phyloP scores from a whole-genome alignment of 2,329 filamentous ascomycete species.

The Fusarium poae region DNA sequence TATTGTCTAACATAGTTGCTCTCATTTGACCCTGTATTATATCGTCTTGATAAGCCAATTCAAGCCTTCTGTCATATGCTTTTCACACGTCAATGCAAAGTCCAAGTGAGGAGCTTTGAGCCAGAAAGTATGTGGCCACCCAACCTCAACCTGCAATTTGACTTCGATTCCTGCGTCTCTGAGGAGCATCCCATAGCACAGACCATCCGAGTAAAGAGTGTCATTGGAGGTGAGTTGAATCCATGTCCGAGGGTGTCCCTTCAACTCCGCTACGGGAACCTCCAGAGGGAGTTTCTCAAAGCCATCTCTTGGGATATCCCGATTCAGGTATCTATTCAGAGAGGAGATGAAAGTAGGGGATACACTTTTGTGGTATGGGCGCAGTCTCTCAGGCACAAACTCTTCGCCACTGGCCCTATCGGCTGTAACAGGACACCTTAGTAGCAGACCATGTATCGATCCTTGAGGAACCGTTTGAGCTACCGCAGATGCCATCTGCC shows the following conservation, averaged over 20 bases:
- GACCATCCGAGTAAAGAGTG: constrained; percentile 64
- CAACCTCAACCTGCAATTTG: constrained; percentile 57
- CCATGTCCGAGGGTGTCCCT: constrained; percentile 58
- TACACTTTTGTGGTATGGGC: constrained; percentile 56
- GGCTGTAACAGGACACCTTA: constrained; percentile 63
- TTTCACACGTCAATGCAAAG: constrained; percentile 58
- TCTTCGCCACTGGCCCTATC: constrained; percentile 56
- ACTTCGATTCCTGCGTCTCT: constrained; percentile 57
- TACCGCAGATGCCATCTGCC: constrained; percentile 61
- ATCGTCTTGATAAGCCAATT: constrained; percentile 54
- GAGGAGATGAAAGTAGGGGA: constrained; percentile 56
- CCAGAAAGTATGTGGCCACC: constrained; percentile 68
- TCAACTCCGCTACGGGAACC: constrained; percentile 48
- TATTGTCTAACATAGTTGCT: neutral
- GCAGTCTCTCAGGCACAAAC: constrained; percentile 55
- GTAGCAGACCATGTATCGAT: constrained; percentile 57
- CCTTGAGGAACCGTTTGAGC: constrained; percentile 51
- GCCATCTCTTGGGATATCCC: constrained; percentile 56
- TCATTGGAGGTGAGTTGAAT: constrained; percentile 66
- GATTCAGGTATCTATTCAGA: constrained; percentile 51
- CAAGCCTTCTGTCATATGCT: constrained; percentile 58
- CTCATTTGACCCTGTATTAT: neutral
- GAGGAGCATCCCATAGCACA: constrained; percentile 62
- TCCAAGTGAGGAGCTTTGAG: constrained; percentile 59
- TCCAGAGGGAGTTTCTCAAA: constrained; percentile 60